Base-by-base conservation (phyloP, 1,284 basidiomycete genomes). In the Heliocybe sulcata region DNA sequence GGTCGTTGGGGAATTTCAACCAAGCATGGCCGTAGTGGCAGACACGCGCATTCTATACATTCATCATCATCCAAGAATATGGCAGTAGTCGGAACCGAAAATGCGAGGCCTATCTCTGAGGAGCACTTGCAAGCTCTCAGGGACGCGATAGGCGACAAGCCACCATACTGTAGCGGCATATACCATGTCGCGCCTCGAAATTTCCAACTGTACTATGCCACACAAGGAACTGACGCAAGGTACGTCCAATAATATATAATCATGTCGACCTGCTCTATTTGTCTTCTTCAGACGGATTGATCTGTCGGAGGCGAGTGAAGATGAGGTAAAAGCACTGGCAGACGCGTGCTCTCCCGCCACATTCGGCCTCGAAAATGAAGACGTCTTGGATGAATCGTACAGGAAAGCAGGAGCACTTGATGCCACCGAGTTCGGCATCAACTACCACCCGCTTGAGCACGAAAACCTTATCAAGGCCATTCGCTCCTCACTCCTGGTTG, bases 371-470 rank as follows among this genome's bases (percentile, higher is more conserved):
- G 38, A 47, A 9, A 20, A 56, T 19, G 26, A 57, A 35, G 58
- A 58, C 33, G 58, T 60, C 11, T 45, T 58, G 29, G 59, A 60
- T 23, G 60, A 61, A 14, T 33, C 49, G 3, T 62, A 59, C 20
- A 42, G 54, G 23, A 55, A 56, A 19, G 60, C 59, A n/a, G 51
- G 56, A 16, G 59, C 59, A 55, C 38, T 62, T 25, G 60, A 62
- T 45, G 6, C 20, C 1, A 16, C 26, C 9, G 11, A 29, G 23
- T 62, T 62, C 20, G 33, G 54, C 4, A 48, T 45, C 1, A 54
- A 35, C 19, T 31, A 58, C 4, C 48, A 57, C 38, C 51, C 58
- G 6, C 38, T 42, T 25, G 54, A 63, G 4, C 55, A 54, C 11
- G 52, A 45, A 2, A 51, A 50, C 6, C 38, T 42, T 6, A n/a